These are phyloP conservation scores for Kluyveromyces sp. DNA, from an alignment of 1,139 yeast genomes.

Conservation along the genomic window DNA sequence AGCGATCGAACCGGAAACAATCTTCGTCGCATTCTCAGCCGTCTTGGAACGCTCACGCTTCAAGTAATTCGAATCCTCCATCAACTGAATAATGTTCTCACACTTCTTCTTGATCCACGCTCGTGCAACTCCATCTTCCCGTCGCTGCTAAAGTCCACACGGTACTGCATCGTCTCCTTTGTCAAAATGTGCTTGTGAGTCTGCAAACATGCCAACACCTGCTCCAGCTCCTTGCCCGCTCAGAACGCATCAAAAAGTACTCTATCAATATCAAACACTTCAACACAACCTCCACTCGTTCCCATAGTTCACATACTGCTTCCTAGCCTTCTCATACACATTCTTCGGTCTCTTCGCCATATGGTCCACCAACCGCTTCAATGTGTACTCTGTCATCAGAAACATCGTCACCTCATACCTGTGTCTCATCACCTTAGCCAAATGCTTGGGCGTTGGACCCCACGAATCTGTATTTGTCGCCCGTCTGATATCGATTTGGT, in stretches of 20 bases:
- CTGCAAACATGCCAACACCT: constrained; percentile 24
- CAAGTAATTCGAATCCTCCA: constrained; percentile 26
- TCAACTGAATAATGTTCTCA: constrained; percentile 22
- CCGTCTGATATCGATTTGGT: constrained; percentile 34
- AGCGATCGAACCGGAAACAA: constrained; percentile 9
- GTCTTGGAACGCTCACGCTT: constrained; percentile 24
- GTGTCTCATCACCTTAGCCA: constrained; percentile 30
- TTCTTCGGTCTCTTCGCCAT: constrained; percentile 29
- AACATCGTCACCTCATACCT: constrained; percentile 29
- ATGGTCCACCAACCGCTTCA: constrained; percentile 30
- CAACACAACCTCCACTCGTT: constrained; percentile 34
- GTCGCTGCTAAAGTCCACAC: constrained; percentile 27
- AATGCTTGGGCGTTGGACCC: constrained; percentile 40
- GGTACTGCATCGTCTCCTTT: constrained; percentile 24
- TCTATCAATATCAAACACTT: constrained; percentile 33
- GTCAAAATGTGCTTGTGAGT: constrained; percentile 27
- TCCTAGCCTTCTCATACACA: constrained; percentile 32
- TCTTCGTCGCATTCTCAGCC: constrained; percentile 25
- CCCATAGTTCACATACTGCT: constrained; percentile 34
- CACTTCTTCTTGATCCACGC: constrained; percentile 29
- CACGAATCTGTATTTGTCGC: constrained; percentile 41
- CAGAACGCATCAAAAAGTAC: constrained; percentile 26
- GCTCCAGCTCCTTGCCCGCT: constrained; percentile 28
- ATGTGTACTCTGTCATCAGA: constrained; percentile 27
- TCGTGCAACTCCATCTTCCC: constrained; percentile 32